A percentile compares a stretch with the other conserved stretches of the same genome.
Conservation (phyloP, 331 rosid species). For the Acacia concinna region DNA sequence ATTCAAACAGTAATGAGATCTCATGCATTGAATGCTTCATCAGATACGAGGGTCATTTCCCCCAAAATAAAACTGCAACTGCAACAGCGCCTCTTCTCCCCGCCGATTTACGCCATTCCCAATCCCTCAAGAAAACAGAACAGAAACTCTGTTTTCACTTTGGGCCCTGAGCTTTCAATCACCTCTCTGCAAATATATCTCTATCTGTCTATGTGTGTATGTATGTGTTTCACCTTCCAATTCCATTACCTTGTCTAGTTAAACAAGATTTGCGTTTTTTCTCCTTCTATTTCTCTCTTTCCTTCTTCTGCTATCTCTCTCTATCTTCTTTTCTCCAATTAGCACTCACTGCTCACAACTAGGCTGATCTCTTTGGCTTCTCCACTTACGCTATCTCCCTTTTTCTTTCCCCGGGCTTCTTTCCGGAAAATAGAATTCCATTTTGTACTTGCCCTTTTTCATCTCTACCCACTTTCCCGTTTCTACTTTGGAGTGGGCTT, state of each 20-base stretch:
- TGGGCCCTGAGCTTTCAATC: background rate
- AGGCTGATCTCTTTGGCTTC: background rate
- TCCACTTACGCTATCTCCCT: background rate
- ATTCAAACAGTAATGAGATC: background rate
- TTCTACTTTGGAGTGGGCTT: background rate
- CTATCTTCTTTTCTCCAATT: slow-evolving; percentile 26
- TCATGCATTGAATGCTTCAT: background rate
- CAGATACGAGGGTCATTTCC: background rate
- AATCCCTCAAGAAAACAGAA: background rate
- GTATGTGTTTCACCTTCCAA: background rate
- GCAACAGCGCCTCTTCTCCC: background rate
- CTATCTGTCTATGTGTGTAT: background rate
- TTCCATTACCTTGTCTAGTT: background rate
- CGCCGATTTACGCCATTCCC: background rate
- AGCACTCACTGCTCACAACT: slow-evolving; percentile 5
- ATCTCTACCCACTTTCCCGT: background rate
- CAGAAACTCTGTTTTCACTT: slow-evolving; percentile 1
- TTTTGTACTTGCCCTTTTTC: background rate
- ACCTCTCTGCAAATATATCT: background rate
- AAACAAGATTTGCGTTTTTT: background rate
- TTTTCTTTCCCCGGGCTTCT: background rate
- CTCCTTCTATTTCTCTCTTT: background rate
- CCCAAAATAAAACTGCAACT: background rate
- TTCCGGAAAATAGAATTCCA: background rate
- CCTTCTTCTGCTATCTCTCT: background rate